Evolutionary conservation across 1,284 basidiomycete genomes (phyloP).

Genomic region (Boletellus deceptivus): DNA sequence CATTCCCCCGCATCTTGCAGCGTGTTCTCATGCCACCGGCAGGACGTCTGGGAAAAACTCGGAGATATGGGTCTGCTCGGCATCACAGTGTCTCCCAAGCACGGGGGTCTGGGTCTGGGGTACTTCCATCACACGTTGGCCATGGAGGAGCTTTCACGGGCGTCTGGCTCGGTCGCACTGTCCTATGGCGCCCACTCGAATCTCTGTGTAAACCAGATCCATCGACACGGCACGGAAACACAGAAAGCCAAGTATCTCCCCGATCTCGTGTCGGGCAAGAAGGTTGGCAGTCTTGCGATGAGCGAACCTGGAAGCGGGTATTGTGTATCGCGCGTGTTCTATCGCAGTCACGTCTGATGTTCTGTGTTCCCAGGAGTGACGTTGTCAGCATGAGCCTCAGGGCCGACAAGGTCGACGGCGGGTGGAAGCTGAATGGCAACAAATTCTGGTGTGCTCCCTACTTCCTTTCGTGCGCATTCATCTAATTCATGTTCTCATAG

Average conservation of each 20-base stretch:
- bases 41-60: slow-evolving; percentile 89
- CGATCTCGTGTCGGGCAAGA: slow-evolving; percentile 77
- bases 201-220: slow-evolving; percentile 82
- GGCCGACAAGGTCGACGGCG: slow-evolving; percentile 74
- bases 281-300: slow-evolving; percentile 93
- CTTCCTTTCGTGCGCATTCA: background rate
- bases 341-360: slow-evolving; percentile 3
- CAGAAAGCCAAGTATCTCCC: slow-evolving; percentile 90
- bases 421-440: slow-evolving; percentile 82
- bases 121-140: slow-evolving; percentile 89
- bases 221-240: slow-evolving; percentile 81
- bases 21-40: slow-evolving; percentile 6
- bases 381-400: slow-evolving; percentile 88
- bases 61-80: slow-evolving; percentile 86
- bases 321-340: background rate
- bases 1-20: background rate
- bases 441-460: slow-evolving; percentile 80
- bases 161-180: slow-evolving; percentile 87
- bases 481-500: slow-evolving; percentile 38
- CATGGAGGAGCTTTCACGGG: slow-evolving; percentile 89
- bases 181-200: slow-evolving; percentile 94
- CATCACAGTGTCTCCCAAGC: slow-evolving; percentile 78
- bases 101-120: slow-evolving; percentile 76
- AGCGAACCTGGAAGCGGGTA: slow-evolving; percentile 83
- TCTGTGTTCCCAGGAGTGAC: slow-evolving; percentile 53